Evolutionary conservation across 441 rosid genomes (phyloP).

Genomic region (Theobroma grandiflorum): DNA sequence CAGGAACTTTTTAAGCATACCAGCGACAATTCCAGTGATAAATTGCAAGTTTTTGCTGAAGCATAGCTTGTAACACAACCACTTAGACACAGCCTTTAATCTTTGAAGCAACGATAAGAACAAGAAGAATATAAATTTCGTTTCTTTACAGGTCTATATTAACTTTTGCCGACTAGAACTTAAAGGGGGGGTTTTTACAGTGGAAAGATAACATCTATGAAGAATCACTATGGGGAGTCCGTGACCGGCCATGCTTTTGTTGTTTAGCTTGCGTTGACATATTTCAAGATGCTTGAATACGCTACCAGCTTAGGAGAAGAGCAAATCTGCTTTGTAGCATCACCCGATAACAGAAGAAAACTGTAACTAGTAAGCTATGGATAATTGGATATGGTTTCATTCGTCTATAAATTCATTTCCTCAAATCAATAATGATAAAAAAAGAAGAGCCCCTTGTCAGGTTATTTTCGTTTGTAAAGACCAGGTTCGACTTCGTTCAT

Average conservation of each 20-base stretch:
- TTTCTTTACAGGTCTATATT: not conserved
- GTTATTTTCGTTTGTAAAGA: too few relatives aligned
- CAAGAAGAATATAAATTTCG: constrained; percentile 6
- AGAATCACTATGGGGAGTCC: constrained; percentile 15
- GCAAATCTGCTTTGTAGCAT: not conserved
- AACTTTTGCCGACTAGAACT: not conserved
- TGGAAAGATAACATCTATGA: constrained; percentile 29
- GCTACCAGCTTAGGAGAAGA: not conserved
- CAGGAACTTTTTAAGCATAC: constrained; percentile 47
- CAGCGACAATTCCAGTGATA: not conserved
- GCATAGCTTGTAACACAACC: not conserved
- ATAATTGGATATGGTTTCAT: not conserved
- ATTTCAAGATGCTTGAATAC: not conserved
- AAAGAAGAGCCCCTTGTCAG: too few relatives aligned
- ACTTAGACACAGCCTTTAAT: not conserved
- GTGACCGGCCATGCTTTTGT: not conserved
- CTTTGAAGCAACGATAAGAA: constrained; percentile 19
- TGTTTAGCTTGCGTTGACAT: constrained; percentile 22
- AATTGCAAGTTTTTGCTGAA: not conserved
- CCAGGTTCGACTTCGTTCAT: too few relatives aligned
- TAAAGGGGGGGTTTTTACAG: not conserved
- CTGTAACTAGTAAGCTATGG: not conserved
- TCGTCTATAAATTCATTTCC: not conserved
- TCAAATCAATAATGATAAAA: too few relatives aligned
- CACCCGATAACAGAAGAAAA: not conserved